Conservation (phyloP, 768 basidiomycete genomes). For the Serendipita sp. region DNA sequence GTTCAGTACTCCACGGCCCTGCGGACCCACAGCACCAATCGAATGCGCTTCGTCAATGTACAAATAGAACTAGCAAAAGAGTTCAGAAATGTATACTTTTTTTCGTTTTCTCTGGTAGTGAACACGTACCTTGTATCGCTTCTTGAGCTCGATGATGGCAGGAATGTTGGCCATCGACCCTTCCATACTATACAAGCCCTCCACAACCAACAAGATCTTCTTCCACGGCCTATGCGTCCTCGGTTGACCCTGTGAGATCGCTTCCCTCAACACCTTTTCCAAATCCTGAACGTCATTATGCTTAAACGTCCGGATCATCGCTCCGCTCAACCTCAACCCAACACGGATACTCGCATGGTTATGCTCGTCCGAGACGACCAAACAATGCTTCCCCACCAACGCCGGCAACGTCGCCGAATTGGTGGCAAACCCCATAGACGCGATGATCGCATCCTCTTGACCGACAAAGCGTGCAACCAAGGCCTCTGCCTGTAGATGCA, state of each 20-base stretch:
- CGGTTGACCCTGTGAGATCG: slow-evolving; percentile 93
- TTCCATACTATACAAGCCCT: slow-evolving; percentile 97
- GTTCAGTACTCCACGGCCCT: slow-evolving; percentile 88
- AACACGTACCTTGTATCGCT: slow-evolving; percentile 74
- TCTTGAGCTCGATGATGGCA: slow-evolving; percentile 66
- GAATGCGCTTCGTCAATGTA: slow-evolving; percentile 98
- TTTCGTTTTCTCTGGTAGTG: neutral
- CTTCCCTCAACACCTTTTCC: slow-evolving; percentile 69
- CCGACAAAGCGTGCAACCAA: slow-evolving; percentile 85
- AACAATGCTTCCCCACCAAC: slow-evolving; percentile 73
- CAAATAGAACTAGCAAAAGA: slow-evolving; percentile 61
- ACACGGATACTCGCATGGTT: slow-evolving; percentile 94
- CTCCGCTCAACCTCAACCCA: slow-evolving; percentile 78
- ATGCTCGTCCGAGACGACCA: slow-evolving; percentile 92
- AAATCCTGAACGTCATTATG: slow-evolving; percentile 85
- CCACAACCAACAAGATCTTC: slow-evolving; percentile 88
- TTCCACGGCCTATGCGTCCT: slow-evolving; percentile 99
- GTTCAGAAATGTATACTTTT: slow-evolving; percentile 8
- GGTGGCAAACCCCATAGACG: slow-evolving; percentile 94
- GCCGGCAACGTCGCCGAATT: slow-evolving; percentile 91
- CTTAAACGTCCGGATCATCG: slow-evolving; percentile 85
- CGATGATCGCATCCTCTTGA: slow-evolving; percentile 75
- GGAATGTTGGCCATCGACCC: slow-evolving; percentile 87
- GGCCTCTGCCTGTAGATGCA: slow-evolving; percentile 67
- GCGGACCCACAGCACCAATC: slow-evolving; percentile 85